A percentile compares a stretch with the other conserved stretches of the same genome.
These are phyloP conservation scores for Phytopythium sindhum DNA, from an alignment of 352 stramenopile species.

Conservation along the genomic window DNA sequence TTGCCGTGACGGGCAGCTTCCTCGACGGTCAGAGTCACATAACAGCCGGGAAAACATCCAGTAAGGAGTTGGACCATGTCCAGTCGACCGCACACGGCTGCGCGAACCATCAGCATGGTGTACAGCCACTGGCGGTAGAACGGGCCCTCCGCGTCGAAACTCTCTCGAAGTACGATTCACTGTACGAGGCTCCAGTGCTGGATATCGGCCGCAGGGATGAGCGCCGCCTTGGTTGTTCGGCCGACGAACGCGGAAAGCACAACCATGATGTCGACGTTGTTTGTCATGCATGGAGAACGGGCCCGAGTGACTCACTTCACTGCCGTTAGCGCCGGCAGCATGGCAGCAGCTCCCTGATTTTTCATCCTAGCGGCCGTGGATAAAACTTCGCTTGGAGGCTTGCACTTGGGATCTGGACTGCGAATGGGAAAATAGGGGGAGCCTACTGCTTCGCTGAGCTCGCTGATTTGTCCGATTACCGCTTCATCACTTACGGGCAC, in stretches of 20 bases:
- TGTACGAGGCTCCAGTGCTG: not conserved
- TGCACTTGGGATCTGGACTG: not conserved
- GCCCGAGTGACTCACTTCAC: not conserved
- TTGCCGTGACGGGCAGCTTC: conserved; percentile 26
- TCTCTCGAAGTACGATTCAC: conserved; percentile 21
- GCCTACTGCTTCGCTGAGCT: too few species aligned
- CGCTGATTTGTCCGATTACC: too few species aligned
- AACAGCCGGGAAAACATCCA: not conserved
- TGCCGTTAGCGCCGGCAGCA: not conserved
- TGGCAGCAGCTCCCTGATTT: not conserved
- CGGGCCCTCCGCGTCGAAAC: not conserved
- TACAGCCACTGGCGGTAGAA: not conserved
- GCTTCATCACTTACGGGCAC: too few species aligned
- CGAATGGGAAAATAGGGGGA: too few species aligned
- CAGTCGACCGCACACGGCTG: not conserved
- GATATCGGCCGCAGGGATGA: not conserved
- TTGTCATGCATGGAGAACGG: not conserved
- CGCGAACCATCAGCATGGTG: not conserved
- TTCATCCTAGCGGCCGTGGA: not conserved
- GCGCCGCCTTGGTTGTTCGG: not conserved
- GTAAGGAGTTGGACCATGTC: not conserved
- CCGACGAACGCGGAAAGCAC: not conserved
- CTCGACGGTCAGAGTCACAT: conserved; percentile 21
- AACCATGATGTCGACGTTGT: not conserved
- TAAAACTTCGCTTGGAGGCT: too few species aligned